phyloP scores from a whole-genome alignment of 257 asterid genomes.

The Solanum megistacrolobum region DNA sequence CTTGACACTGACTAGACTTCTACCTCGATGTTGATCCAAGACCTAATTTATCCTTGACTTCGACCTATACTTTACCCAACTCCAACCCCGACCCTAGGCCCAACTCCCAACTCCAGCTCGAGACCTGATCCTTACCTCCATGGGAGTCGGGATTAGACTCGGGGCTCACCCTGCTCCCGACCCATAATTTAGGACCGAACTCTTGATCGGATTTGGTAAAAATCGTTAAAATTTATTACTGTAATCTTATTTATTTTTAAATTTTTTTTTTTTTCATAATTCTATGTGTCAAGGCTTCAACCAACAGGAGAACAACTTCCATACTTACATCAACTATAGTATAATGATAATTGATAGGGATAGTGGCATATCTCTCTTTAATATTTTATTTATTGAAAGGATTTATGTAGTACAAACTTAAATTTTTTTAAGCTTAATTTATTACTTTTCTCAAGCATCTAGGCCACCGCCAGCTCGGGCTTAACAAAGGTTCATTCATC shows the following conservation, averaged over 20 bases:
- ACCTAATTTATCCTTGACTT: background rate
- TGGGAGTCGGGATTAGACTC: background rate
- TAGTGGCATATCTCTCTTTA: conserved; percentile 2
- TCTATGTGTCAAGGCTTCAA: background rate
- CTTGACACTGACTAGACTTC: background rate
- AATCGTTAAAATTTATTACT: too few relatives aligned
- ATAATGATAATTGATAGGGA: background rate
- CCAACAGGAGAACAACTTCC: background rate
- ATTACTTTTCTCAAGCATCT: conserved; percentile 3
- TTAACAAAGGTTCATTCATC: conserved; percentile 11
- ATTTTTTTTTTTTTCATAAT: background rate
- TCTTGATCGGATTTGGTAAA: too few relatives aligned
- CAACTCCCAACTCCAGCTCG: background rate
- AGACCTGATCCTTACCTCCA: background rate
- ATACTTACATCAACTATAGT: background rate
- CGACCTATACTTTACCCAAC: background rate
- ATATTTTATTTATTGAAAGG: background rate
- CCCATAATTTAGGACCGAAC: background rate
- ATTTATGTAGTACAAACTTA: background rate
- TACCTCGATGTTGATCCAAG: background rate
- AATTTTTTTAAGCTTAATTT: background rate
- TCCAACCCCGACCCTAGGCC: background rate
- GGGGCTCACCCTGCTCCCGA: background rate
- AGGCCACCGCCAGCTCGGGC: conserved; percentile 22
- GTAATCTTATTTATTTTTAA: background rate